Conservation (phyloP, 1,284 basidiomycete species). For the Baeospora myosura region DNA sequence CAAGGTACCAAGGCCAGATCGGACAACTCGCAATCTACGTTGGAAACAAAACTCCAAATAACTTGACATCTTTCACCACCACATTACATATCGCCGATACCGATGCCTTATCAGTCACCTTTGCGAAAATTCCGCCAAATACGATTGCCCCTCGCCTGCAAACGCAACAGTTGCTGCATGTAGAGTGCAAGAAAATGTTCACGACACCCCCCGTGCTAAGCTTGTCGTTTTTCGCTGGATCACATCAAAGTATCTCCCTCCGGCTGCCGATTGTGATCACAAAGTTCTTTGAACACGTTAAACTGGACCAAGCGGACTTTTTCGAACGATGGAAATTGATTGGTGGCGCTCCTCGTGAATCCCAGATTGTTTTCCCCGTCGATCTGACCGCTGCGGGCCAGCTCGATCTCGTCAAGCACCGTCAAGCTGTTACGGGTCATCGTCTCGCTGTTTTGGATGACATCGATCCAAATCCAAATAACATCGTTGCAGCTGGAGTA, state of each 20-base stretch:
- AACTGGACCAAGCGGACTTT: slow-evolving; percentile 78
- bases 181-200: slow-evolving; percentile 92
- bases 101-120: slow-evolving; percentile 70
- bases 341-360: slow-evolving; percentile 88
- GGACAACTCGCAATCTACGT: slow-evolving; percentile 92
- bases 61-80: slow-evolving; percentile 86
- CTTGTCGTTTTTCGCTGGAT: slow-evolving; percentile 88
- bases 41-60: slow-evolving; percentile 88
- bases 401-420: slow-evolving; percentile 68
- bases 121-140: slow-evolving; percentile 84
- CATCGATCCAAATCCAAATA: slow-evolving; percentile 81
- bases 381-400: slow-evolving; percentile 59
- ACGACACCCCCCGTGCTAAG: slow-evolving; percentile 73
- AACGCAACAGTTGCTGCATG: slow-evolving; percentile 85
- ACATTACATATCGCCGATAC: slow-evolving; percentile 70
- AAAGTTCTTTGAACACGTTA: slow-evolving; percentile 93
- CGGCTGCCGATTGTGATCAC: slow-evolving; percentile 82
- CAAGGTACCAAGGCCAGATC: slow-evolving; percentile 87
- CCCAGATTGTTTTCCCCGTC: slow-evolving; percentile 84
- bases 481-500: slow-evolving; percentile 89
- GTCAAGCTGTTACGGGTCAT: slow-evolving; percentile 72
- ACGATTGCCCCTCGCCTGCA: slow-evolving; percentile 80
- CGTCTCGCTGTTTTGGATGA: slow-evolving; percentile 72
- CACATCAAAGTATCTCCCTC: slow-evolving; percentile 81
- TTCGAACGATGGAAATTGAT: slow-evolving; percentile 99